Percentiles rank a stretch among this genome's conserved stretches.
phyloP scores from a whole-genome alignment of 129 eudicot species.

The Flaveria sonorensis region DNA sequence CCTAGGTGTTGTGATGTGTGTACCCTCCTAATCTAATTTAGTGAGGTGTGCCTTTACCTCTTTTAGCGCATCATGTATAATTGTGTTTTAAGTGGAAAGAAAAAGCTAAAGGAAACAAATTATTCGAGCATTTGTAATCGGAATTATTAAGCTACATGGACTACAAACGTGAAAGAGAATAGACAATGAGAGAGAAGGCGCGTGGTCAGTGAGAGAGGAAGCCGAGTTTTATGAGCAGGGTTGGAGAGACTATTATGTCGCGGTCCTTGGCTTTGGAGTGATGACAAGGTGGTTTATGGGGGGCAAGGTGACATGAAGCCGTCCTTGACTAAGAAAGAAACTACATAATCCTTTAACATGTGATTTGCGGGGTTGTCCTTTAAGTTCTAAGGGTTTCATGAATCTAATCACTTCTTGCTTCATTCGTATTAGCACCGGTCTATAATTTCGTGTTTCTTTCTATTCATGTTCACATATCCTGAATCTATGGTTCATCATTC shows the following conservation, averaged over 20 bases:
- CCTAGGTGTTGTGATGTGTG: neutral
- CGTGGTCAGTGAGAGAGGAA: too few species aligned
- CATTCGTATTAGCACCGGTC: neutral
- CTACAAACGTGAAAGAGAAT: too few species aligned
- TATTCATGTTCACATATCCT: neutral
- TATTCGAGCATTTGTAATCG: neutral
- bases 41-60: neutral
- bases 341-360: too few species aligned
- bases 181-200: too few species aligned
- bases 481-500: neutral
- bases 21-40: neutral
- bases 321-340: too few species aligned
- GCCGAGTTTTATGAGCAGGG: too few species aligned
- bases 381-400: neutral
- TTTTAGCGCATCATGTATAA: neutral
- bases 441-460: neutral
- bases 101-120: neutral
- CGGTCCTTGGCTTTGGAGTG: too few species aligned
- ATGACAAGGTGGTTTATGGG: too few species aligned
- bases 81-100: neutral
- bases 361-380: too few species aligned
- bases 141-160: too few species aligned
- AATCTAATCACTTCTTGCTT: neutral
- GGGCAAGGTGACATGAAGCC: too few species aligned
- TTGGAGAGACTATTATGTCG: too few species aligned